phyloP scores from a whole-genome alignment of 768 basidiomycete genomes.

The Coprinellus micaceus region DNA sequence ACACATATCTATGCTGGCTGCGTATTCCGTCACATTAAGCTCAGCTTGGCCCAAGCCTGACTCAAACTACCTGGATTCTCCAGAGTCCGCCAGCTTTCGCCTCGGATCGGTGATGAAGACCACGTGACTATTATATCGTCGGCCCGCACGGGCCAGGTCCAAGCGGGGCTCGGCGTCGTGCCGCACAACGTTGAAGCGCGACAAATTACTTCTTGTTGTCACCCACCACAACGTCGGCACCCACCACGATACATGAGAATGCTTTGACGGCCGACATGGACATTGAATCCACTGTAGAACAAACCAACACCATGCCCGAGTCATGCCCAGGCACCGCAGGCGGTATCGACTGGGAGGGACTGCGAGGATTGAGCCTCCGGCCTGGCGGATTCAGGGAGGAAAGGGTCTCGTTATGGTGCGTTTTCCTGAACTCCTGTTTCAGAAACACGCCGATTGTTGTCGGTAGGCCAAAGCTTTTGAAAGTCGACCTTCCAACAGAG shows the following conservation, averaged over 20 bases:
- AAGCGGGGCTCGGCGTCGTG: too few relatives aligned
- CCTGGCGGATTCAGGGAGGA: conserved; percentile 64
- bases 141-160: too few relatives aligned
- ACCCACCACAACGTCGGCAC: background rate
- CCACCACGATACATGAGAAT: background rate
- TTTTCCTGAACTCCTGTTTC: conserved; percentile 2
- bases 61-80: too few relatives aligned
- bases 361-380: conserved; percentile 45
- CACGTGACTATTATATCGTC: too few relatives aligned
- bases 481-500: conserved; percentile 13
- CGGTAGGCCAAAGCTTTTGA: conserved; percentile 26
- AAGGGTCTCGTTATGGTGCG: conserved; percentile 56
- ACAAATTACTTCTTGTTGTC: background rate
- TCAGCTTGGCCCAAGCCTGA: too few relatives aligned
- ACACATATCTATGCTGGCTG: too few relatives aligned
- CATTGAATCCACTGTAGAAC: background rate
- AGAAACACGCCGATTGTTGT: background rate
- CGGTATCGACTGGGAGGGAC: conserved; percentile 40
- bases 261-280: background rate
- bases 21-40: too few relatives aligned
- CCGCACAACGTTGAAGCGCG: background rate
- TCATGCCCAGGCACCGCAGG: background rate
- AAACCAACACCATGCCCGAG: background rate
- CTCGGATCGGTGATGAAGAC: too few relatives aligned
- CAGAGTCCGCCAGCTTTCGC: too few relatives aligned